Evolutionary conservation across 2,329 filamentous ascomycete species (phyloP).

Genomic region (Colletotrichum tabaci): DNA sequence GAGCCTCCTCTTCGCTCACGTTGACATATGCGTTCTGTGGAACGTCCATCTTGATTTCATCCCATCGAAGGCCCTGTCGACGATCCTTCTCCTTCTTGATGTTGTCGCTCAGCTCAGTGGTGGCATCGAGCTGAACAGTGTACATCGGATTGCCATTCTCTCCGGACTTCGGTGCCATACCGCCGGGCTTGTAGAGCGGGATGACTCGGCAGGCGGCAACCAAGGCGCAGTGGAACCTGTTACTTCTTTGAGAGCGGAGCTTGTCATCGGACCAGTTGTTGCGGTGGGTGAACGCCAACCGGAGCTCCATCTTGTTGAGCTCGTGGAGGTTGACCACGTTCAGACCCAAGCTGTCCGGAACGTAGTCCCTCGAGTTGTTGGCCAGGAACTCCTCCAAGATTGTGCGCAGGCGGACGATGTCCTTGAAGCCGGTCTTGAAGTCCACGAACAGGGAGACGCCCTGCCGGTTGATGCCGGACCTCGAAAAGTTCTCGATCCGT

Average conservation of each 20-base stretch:
- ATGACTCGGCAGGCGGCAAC: conserved; percentile 78
- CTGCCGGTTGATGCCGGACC: conserved; percentile 75
- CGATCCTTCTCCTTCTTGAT: conserved; percentile 41
- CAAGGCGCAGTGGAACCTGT: conserved; percentile 82
- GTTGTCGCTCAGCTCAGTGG: conserved; percentile 30
- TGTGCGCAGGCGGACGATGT: conserved; percentile 75
- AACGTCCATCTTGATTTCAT: not conserved
- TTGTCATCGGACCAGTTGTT: conserved; percentile 83
- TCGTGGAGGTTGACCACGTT: conserved; percentile 70
- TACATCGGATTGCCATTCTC: conserved; percentile 43
- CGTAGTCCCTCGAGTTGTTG: conserved; percentile 73
- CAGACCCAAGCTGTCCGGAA: conserved; percentile 74
- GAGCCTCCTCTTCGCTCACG: not conserved
- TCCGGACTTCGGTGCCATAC: conserved; percentile 25
- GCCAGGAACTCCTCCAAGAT: conserved; percentile 76
- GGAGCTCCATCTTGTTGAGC: conserved; percentile 49
- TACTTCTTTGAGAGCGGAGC: conserved; percentile 77
- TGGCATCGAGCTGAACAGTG: conserved; percentile 28
- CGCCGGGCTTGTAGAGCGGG: conserved; percentile 67
- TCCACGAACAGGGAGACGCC: conserved; percentile 76
- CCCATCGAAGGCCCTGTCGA: conserved; percentile 38
- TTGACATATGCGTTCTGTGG: not conserved
- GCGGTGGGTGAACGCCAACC: conserved; percentile 78
- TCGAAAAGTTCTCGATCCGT: conserved; percentile 80
- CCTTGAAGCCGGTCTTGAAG: conserved; percentile 78